These are phyloP conservation scores for Coelastrella sp. DNA, from an alignment of 139 green algal genomes.

Conservation along the genomic window DNA sequence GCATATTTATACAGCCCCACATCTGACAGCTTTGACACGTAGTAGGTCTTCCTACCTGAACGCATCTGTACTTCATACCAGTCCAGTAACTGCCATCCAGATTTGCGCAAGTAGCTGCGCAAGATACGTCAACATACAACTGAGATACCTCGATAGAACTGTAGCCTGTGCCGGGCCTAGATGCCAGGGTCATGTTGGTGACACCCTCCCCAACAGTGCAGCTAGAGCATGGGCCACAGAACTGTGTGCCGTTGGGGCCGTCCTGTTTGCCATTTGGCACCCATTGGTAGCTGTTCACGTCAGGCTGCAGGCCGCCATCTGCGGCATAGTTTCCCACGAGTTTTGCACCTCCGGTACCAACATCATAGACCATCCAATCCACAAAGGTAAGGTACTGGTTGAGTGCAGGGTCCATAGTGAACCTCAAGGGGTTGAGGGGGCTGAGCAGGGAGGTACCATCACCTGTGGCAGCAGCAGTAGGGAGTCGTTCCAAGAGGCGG, in stretches of 20 bases:
- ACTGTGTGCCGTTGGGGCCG: not conserved
- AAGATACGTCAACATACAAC: not conserved
- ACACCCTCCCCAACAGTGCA: not conserved
- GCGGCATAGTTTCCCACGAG: not conserved
- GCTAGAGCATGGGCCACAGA: not conserved
- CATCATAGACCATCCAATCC: not conserved
- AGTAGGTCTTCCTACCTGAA: not conserved
- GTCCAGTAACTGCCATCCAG: constrained; percentile 8
- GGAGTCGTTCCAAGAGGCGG: not conserved
- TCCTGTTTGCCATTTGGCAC: not conserved
- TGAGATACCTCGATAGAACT: not conserved
- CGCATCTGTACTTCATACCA: constrained; percentile 26
- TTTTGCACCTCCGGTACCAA: not conserved
- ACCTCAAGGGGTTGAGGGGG: constrained; percentile 3
- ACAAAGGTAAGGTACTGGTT: not conserved
- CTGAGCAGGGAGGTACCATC: not conserved
- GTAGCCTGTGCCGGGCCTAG: not conserved
- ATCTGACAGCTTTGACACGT: not conserved
- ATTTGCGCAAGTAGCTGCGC: not conserved
- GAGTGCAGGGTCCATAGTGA: not conserved
- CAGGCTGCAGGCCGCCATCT: not conserved
- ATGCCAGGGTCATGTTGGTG: not conserved
- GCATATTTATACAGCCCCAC: not conserved
- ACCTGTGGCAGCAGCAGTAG: not conserved
- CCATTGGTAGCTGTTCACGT: not conserved